Evolutionary conservation across 1,284 basidiomycete species (phyloP), one percentile per base, ranked within the genome.

Genomic region (Ceratobasidium sp.): DNA sequence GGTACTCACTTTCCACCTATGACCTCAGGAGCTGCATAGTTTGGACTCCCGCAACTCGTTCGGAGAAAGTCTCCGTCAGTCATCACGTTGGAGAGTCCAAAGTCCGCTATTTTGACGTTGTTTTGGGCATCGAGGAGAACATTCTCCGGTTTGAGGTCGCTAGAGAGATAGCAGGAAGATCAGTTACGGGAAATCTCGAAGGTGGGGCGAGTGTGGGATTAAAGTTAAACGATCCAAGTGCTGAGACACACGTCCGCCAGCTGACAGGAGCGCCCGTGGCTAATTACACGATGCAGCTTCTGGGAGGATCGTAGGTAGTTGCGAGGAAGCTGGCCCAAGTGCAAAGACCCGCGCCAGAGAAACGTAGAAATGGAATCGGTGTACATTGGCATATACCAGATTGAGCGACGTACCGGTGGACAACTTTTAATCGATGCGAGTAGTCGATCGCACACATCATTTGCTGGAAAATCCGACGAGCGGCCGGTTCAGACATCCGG

Each of bases 401-500:
- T 58, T 41, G 41, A 13, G 51, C n/a, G 11, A 69, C 66, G 19
- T 58, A 69, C 66, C 66, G 91, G 83, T 98, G 96, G 0, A 97
- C 95, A 81, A 98, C 97, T 84, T 96, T 95, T 80, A 96, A 89
- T 65, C 91, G 86, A 83, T 98, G 96, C 78, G 93, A 95, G 84
- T 97, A 97, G 81, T 97, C 95, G 81, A 98, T 94, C 1, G 95
- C 96, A 37, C 93, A 94, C 78, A 98, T 96, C 83, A 98, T 92
- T 81, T 98, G 96, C 81, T 98, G 96, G 84, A 98, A 98, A 87
- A 98, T 97, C 22, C 91, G 87, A 16, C 96, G 88, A 0, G 94
- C 95, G 78, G 91, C 90, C 41, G 87, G 84, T 81, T 97, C 95
- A 49, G 89, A 85, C 92, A 98, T 95, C 78, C 92, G 86, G 24